These are phyloP conservation scores for Boletus semigastroideus DNA, from an alignment of 1,284 basidiomycete genomes.

Conservation along the genomic window DNA sequence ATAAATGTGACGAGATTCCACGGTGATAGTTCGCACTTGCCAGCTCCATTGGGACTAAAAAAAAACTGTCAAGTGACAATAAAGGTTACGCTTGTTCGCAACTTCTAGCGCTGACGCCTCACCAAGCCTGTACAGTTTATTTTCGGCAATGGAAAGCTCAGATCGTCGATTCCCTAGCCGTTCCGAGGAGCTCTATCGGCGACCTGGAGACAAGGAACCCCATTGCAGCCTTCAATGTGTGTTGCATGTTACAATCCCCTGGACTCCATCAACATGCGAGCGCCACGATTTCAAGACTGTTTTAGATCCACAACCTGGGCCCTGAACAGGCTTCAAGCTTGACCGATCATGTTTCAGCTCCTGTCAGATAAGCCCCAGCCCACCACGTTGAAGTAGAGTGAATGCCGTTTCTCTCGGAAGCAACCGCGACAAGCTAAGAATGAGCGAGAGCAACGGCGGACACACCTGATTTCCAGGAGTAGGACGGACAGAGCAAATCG, in stretches of 20 bases:
- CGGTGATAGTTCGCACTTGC: slow-evolving; percentile 15
- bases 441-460: slow-evolving; percentile 1
- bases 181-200: neutral
- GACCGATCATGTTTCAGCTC: slow-evolving; percentile 10
- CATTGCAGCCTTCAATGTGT: neutral
- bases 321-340: neutral
- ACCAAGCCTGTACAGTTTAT: slow-evolving; percentile 1
- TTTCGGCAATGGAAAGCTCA: neutral
- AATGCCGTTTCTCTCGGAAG: slow-evolving; percentile 4
- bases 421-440: neutral
- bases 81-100: neutral
- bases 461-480: slow-evolving; percentile 9
- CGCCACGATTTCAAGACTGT: neutral
- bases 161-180: neutral
- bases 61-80: neutral
- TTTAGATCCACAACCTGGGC: slow-evolving; percentile 6
- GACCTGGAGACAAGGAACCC: neutral
- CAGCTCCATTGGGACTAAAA: neutral
- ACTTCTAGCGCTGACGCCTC: neutral
- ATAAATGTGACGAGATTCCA: slow-evolving; percentile 2
- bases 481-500: neutral
- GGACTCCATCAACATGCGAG: neutral
- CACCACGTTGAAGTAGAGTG: neutral
- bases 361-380: slow-evolving; percentile 8
- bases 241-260: neutral